phyloP scores from a whole-genome alignment of 2,329 filamentous ascomycete species.

The Huntiella omanensis region DNA sequence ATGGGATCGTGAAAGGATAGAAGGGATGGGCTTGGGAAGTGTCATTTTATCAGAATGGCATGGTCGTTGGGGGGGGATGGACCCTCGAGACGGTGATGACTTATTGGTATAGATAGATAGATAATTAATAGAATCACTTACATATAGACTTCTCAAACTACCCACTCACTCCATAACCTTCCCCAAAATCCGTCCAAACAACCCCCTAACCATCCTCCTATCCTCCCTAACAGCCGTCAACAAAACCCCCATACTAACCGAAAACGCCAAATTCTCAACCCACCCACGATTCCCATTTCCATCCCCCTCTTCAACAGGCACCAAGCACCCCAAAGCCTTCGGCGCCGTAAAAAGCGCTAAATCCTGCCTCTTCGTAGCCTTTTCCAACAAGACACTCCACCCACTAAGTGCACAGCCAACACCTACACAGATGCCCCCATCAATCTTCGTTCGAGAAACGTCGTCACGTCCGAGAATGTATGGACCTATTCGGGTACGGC shows the following conservation, averaged over 20 bases:
- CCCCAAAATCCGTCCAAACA: slow-evolving; percentile 42
- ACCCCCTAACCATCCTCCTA: slow-evolving; percentile 42
- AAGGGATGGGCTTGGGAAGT: slow-evolving; percentile 1
- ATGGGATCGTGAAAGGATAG: slow-evolving; percentile 6
- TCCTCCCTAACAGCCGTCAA: slow-evolving; percentile 48
- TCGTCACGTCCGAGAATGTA: slow-evolving; percentile 36
- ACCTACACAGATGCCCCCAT: slow-evolving; percentile 49
- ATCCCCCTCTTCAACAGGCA: slow-evolving; percentile 42
- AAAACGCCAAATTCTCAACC: slow-evolving; percentile 48
- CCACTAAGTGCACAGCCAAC: slow-evolving; percentile 59
- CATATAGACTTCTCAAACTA: slow-evolving; percentile 12
- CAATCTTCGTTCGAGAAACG: slow-evolving; percentile 28
- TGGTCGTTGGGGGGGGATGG: slow-evolving; percentile 4
- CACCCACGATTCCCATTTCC: slow-evolving; percentile 39
- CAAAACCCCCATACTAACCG: slow-evolving; percentile 49
- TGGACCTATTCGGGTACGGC: slow-evolving; percentile 56
- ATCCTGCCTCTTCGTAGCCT: slow-evolving; percentile 46
- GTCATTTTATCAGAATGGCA: slow-evolving; percentile 7
- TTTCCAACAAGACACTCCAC: slow-evolving; percentile 63
- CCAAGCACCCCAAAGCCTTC: slow-evolving; percentile 52
- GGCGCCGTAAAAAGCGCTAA: slow-evolving; percentile 67
- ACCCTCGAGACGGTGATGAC: slow-evolving; percentile 4
- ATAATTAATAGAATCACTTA: background rate
- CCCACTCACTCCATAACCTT: slow-evolving; percentile 24
- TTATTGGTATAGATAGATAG: background rate